Conservation (phyloP, 169 alveolate genomes). For the Plasmodium gallinaceum region DNA sequence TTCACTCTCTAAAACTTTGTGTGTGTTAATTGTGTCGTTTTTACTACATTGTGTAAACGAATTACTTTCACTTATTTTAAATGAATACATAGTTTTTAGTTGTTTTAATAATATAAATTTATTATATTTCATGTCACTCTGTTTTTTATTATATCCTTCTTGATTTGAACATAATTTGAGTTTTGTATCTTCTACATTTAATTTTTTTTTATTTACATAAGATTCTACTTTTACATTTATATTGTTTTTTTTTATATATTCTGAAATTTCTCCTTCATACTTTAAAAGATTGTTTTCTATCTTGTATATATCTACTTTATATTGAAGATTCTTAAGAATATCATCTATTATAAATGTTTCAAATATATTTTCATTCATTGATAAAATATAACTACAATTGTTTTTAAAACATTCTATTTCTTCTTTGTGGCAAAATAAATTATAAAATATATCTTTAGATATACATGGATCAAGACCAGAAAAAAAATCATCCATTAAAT, state of each 20-base stretch:
- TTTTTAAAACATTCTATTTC: conserved; percentile 19
- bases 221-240: background rate
- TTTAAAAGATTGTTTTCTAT: conserved; percentile 13
- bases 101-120: conserved; percentile 33
- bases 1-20: conserved; percentile 5
- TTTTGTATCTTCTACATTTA: background rate
- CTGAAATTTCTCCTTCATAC: conserved; percentile 20
- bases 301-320: conserved; percentile 31
- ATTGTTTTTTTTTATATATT: conserved; percentile 27
- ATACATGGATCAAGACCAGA: conserved; percentile 83
- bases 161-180: background rate
- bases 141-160: background rate
- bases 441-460: conserved; percentile 78
- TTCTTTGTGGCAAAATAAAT: conserved; percentile 76
- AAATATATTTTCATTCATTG: conserved; percentile 34
- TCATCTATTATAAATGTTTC: conserved; percentile 19
- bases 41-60: background rate
- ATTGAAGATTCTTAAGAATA: conserved; percentile 29
- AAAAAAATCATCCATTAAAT: conserved; percentile 80
- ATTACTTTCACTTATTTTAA: background rate
- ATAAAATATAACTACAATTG: conserved; percentile 14
- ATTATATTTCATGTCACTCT: conserved; percentile 14
- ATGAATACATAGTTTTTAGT: conserved; percentile 17
- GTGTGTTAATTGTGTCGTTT: background rate
- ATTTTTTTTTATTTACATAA: background rate